phyloP scores from a whole-genome alignment of 768 basidiomycete genomes.

The Tephrocybe sp. region DNA sequence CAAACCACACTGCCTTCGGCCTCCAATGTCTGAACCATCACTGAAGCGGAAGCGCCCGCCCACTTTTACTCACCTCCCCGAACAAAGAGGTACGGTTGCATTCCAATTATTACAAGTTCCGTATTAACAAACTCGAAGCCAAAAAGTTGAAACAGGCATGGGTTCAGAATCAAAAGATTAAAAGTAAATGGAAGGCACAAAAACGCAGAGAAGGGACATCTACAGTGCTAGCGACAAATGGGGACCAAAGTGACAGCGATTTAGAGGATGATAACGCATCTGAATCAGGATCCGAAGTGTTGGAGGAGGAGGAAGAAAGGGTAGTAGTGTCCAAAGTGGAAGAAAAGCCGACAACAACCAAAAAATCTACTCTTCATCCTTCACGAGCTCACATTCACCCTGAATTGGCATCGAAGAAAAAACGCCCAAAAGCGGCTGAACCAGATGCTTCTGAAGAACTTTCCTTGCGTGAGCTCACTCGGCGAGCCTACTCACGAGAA shows the following conservation, averaged over 20 bases:
- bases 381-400: constrained; percentile 28
- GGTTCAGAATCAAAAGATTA: constrained; percentile 74
- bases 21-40: constrained; percentile 18
- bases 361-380: constrained; percentile 18
- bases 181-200: constrained; percentile 73
- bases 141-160: constrained; percentile 80
- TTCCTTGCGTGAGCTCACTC: constrained; percentile 58
- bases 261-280: constrained; percentile 14
- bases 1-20: constrained; percentile 18
- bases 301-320: constrained; percentile 14
- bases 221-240: constrained; percentile 13
- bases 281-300: constrained; percentile 16
- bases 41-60: constrained; percentile 61
- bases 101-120: background rate
- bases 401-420: constrained; percentile 17
- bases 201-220: constrained; percentile 46
- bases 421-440: constrained; percentile 16
- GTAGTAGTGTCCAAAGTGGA: constrained; percentile 13
- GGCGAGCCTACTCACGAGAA: constrained; percentile 57
- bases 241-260: constrained; percentile 3
- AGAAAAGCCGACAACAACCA: constrained; percentile 9
- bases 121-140: constrained; percentile 40
- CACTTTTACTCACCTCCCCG: constrained; percentile 66
- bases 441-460: constrained; percentile 15
- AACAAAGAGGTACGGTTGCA: constrained; percentile 48